Evolutionary conservation across 2,329 filamentous ascomycete genomes (phyloP).

Genomic region (Monosporascus sp.): DNA sequence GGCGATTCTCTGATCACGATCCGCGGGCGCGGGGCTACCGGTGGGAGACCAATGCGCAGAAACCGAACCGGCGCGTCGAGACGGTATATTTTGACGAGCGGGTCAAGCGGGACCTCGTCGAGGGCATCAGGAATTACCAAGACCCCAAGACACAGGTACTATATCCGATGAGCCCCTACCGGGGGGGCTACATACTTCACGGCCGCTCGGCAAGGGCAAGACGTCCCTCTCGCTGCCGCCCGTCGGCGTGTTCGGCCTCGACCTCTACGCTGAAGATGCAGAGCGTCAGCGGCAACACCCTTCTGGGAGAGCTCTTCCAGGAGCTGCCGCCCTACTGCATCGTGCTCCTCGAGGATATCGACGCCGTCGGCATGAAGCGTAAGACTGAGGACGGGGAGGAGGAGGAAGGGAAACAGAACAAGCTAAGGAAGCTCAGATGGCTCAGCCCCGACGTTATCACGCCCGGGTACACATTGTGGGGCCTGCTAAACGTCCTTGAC

Average conservation of each 20-base stretch:
- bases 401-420: conserved; percentile 5
- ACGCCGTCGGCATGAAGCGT: conserved; percentile 43
- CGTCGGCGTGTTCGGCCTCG: conserved; percentile 65
- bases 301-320: conserved; percentile 28
- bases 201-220: conserved; percentile 70
- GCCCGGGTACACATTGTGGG: conserved; percentile 50
- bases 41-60: conserved; percentile 32
- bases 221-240: conserved; percentile 71
- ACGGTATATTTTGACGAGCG: conserved; percentile 32
- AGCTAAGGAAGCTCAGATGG: conserved; percentile 6
- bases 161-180: conserved; percentile 68
- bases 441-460: conserved; percentile 4
- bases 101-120: conserved; percentile 58
- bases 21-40: conserved; percentile 24
- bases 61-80: conserved; percentile 27
- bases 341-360: conserved; percentile 52
- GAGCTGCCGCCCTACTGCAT: conserved; percentile 32
- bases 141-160: conserved; percentile 56
- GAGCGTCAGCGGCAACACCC: conserved; percentile 21
- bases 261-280: conserved; percentile 69
- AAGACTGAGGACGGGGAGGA: conserved; percentile 9
- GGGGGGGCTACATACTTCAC: conserved; percentile 66
- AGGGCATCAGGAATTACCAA: conserved; percentile 65
- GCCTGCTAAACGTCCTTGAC: conserved; percentile 64
- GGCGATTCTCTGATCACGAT: conserved; percentile 31